Evolutionary conservation across 2,329 filamentous ascomycete genomes (phyloP), one percentile per base, ranked within the genome.

Genomic region (Rhinocladiella similis): DNA sequence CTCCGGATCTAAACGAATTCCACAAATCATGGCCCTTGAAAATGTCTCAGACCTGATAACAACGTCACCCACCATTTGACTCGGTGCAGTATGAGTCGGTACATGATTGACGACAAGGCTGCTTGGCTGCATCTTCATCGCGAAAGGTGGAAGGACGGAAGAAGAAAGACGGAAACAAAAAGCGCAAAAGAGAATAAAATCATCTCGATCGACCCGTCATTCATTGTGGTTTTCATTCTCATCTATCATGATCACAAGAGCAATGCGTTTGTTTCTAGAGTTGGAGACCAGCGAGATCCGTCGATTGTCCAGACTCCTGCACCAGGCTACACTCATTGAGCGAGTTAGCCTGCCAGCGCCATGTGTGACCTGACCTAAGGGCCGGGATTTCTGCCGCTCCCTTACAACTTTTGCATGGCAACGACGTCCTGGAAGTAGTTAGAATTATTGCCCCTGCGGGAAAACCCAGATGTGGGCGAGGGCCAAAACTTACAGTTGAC

Each of bases 401-500:
- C 53, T 56, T 47, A 60, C 53, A 60, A 50, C 53, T 60, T 60
- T 35, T 33, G 27, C 27, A 33, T 33, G 9, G 27, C 27, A 33
- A 33, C 10, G 27, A 33, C 27, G 10, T 39, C 18, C 36, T 39
- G 36, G n/a, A 18, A 19, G 16, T 39, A 16, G 36, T 36, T 36
- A 36, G 22, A 7, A 29, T n/a, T 7, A 47, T 22, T 16, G 25
- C n/a, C 46, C 83, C 10, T 2, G 10, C 27, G 10, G 5, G 10
- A 10, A 33, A 2, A 9, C 27, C 27, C 27, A 9, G 27, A 12
- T 9, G 10, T 33, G 10, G 27, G 27, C 10, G 27, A 12, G 2
- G 9, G 10, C 10, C 27, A 9, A 33, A 33, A 33, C 27, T 33
- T 33, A 33, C 94, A 69, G 88, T 87, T 68, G 91, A 96, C 86